A percentile compares a stretch with the other conserved stretches of the same genome.
Conservation (phyloP, 495 filamentous ascomycete genomes). For the Hypoxylon intermedium region DNA sequence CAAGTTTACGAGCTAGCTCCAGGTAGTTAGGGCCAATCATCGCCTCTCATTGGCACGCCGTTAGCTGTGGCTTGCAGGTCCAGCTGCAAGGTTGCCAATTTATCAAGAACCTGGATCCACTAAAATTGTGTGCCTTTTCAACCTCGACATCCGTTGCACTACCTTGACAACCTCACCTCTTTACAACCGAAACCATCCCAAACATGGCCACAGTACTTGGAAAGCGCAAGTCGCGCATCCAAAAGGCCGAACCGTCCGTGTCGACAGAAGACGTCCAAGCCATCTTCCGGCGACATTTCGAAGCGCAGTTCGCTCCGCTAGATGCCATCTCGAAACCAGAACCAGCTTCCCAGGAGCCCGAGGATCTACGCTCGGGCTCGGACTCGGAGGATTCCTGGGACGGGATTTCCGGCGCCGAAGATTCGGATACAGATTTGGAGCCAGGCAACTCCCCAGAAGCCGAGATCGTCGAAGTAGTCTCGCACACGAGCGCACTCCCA, state of each 20-base stretch:
- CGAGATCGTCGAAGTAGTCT: slow-evolving; percentile 65
- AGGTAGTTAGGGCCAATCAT: slow-evolving; percentile 11
- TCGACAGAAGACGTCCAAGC: slow-evolving; percentile 48
- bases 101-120: slow-evolving; percentile 4
- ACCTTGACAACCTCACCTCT: background rate
- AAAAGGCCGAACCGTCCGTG: slow-evolving; percentile 33
- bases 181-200: background rate
- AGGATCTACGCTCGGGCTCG: slow-evolving; percentile 34
- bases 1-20: slow-evolving; percentile 25
- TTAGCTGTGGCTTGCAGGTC: too few species aligned
- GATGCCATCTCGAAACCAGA: slow-evolving; percentile 38
- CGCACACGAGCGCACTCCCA: slow-evolving; percentile 59
- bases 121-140: slow-evolving; percentile 31
- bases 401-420: slow-evolving; percentile 61
- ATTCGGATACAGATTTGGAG: slow-evolving; percentile 17
- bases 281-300: slow-evolving; percentile 82
- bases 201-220: slow-evolving; percentile 49
- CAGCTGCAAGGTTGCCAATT: slow-evolving; percentile 4
- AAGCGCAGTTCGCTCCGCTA: slow-evolving; percentile 82
- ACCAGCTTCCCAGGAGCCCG: slow-evolving; percentile 28
- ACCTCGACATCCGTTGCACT: slow-evolving; percentile 1
- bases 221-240: slow-evolving; percentile 49
- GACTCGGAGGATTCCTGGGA: slow-evolving; percentile 59
- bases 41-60: slow-evolving; percentile 22
- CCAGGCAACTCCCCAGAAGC: slow-evolving; percentile 15